Evolutionary conservation across 2,329 filamentous ascomycete species (phyloP), one percentile per base, ranked within the genome.

Genomic region (Verruconis gallopava): DNA sequence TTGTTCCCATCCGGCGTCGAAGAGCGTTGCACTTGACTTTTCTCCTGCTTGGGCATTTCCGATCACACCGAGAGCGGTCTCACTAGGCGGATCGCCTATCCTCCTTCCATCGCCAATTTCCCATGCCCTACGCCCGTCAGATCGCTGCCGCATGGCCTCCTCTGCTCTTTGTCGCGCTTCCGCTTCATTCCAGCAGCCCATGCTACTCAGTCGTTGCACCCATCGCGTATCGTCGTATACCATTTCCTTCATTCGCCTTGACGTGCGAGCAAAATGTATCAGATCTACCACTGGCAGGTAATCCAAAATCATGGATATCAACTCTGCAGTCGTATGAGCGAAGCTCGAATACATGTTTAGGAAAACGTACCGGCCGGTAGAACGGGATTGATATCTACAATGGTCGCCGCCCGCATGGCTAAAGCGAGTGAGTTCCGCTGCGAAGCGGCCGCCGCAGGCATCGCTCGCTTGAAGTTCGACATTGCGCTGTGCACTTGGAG

Each of bases 201-300:
- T 94, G 45, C 73, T 78, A 57, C 82, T 82, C 42, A 98, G 63
- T 48, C 84, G 75, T 48, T 84, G 77, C 30, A 96, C 82, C 91
- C 91, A 98, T 65, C 89, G 75, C 38, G 86, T 85, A 60, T 98
- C 91, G 59, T 98, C 91, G 62, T 96, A 98, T 3, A 95, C 88
- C 88, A 98, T 98, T 63, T 98, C 91, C 56, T 82, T 81, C 72
- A 96, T 76, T 46, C 85, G 82, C 55, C 76, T 81, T 45, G 85
- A 94, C 18, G 83, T 79, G 48, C 81, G 79, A 35, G 91, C 89
- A 56, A 85, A 89, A 50, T 78, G 77, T 57, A 96, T 74, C 53
- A 93, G 79, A 59, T 95, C 89, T 46, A 80, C 67, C 20, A 94
- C 73, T 30, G 85, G 81, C 30, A 96, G 75, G 64, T 93, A 86